Base-by-base conservation (phyloP, 2,329 filamentous ascomycete species). In the Zymoseptoria pseudotritici region DNA sequence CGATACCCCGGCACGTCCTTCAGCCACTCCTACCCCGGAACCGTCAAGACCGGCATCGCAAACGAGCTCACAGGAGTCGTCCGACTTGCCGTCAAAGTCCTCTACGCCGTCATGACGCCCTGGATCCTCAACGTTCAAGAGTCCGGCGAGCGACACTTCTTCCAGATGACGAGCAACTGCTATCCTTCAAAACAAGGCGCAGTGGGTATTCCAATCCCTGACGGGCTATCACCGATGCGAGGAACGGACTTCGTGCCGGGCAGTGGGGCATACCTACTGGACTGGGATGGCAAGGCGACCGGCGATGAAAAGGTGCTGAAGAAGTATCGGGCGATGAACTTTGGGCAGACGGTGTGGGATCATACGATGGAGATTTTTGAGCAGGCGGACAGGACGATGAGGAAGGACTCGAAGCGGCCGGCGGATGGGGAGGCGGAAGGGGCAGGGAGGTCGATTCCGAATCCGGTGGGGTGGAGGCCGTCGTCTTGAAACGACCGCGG, bases 11-110 rank as follows among this genome's bases (percentile, higher is more conserved):
- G 73, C 2, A 77, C 77, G 0, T 75, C 75, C 1, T 83, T 83
- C 68, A 66, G 80, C 19, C 82, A 84, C 58, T 73, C 75, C 2
- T 80, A 74, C 58, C 79, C 80, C 0, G 77, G 78, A 2, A 69
- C 75, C 17, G 80, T 83, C 49, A 76, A 78, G 56, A 80, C 78
- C 0, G 76, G 75, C 1, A 71, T 79, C 51, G 69, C 70, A 11
- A 74, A 77, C 57, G 72, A 72, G 49, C 69, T 74, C 2, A 69
- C 65, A 4, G 72, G 72, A 3, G 63, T 72, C 1, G 67, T 69
- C 54, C 69, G 66, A 42, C 64, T 73, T 42, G 71, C 70, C 4
- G 68, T 71, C 42, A 73, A 69, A 24, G 65, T 74, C 19, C 60
- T 73, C 57, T 74, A 72, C 61, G 70, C 72, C 17, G 69, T 75